Percentiles rank a stretch among this genome's conserved stretches.
Conservation (phyloP, 805 yeast species). For the Maudiozyma pseudohumilis region DNA sequence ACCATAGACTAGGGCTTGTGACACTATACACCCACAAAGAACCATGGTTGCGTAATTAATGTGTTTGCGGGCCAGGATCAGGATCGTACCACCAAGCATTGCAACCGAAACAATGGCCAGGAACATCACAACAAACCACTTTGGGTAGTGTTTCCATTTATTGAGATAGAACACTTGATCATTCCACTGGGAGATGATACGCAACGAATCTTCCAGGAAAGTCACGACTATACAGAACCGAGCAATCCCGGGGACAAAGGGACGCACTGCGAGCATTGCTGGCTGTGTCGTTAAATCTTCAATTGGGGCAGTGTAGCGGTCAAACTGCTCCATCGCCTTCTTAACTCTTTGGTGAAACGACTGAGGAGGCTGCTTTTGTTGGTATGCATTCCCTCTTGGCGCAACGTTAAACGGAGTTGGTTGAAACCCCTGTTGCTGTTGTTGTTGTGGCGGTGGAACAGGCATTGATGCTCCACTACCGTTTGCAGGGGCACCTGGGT, state of each 20-base stretch:
- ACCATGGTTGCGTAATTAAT: slow-evolving; percentile 62
- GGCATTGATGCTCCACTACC: neutral
- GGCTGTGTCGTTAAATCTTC: slow-evolving; percentile 42
- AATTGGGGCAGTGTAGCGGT: slow-evolving; percentile 2
- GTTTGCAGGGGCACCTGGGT: neutral
- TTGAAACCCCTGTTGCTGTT: neutral
- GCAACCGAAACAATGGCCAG: slow-evolving; percentile 50
- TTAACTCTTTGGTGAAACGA: neutral
- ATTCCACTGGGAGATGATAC: slow-evolving; percentile 81
- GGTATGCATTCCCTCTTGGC: neutral
- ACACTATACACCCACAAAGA: slow-evolving; percentile 57
- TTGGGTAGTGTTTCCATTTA: slow-evolving; percentile 70
- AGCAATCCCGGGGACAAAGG: slow-evolving; percentile 80
- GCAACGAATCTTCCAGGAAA: slow-evolving; percentile 76
- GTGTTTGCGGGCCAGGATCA: slow-evolving; percentile 59
- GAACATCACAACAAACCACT: slow-evolving; percentile 66
- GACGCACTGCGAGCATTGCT: slow-evolving; percentile 41
- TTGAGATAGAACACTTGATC: slow-evolving; percentile 82
- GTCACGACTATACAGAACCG: slow-evolving; percentile 88
- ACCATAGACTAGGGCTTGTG: slow-evolving; percentile 86
- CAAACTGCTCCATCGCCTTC: neutral
- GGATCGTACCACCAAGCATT: slow-evolving; percentile 66
- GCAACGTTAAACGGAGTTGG: neutral
- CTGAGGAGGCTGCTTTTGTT: neutral
- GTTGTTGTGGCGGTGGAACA: neutral